A percentile compares a stretch with the other conserved stretches of the same genome.
Conservation (phyloP, 768 basidiomycete species). For the Serendipita sp. region DNA sequence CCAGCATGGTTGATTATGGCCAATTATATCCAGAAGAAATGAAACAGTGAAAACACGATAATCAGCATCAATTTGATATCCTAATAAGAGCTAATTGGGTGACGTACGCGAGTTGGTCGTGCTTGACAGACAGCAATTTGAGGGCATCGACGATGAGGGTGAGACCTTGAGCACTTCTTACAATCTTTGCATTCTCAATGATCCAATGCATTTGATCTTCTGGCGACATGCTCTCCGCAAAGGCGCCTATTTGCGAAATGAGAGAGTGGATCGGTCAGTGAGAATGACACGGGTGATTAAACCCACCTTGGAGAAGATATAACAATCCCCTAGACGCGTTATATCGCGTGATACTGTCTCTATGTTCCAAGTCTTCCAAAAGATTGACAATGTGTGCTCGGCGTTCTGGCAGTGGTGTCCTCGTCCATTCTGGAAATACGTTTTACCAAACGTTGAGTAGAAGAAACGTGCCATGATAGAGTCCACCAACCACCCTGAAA, state of each 20-base stretch:
- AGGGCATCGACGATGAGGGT: slow-evolving; percentile 71
- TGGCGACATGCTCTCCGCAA: slow-evolving; percentile 77
- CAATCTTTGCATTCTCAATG: slow-evolving; percentile 79
- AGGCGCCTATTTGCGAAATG: slow-evolving; percentile 43
- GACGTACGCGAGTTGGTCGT: slow-evolving; percentile 61
- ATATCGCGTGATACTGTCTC: slow-evolving; percentile 69
- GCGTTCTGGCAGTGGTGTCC: slow-evolving; percentile 41
- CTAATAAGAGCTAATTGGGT: too few relatives aligned
- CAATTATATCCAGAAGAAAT: too few relatives aligned
- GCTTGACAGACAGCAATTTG: slow-evolving; percentile 77
- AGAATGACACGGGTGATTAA: background rate
- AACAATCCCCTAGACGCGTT: slow-evolving; percentile 73
- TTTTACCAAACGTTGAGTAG: slow-evolving; percentile 11
- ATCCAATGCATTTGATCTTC: slow-evolving; percentile 95
- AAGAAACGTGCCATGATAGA: background rate
- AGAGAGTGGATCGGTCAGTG: background rate
- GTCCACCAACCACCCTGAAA: slow-evolving; percentile 50
- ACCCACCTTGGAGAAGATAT: slow-evolving; percentile 80
- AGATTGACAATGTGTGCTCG: slow-evolving; percentile 63
- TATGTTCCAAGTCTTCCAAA: slow-evolving; percentile 76
- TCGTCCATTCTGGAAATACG: slow-evolving; percentile 55
- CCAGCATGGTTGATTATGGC: too few relatives aligned
- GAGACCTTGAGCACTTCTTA: slow-evolving; percentile 71
- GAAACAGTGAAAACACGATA: too few relatives aligned
- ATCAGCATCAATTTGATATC: too few relatives aligned